A percentile compares a stretch with the other conserved stretches of the same genome.
Conservation (phyloP, 371 early-diverging fungal species). For the Mucor indicus region DNA sequence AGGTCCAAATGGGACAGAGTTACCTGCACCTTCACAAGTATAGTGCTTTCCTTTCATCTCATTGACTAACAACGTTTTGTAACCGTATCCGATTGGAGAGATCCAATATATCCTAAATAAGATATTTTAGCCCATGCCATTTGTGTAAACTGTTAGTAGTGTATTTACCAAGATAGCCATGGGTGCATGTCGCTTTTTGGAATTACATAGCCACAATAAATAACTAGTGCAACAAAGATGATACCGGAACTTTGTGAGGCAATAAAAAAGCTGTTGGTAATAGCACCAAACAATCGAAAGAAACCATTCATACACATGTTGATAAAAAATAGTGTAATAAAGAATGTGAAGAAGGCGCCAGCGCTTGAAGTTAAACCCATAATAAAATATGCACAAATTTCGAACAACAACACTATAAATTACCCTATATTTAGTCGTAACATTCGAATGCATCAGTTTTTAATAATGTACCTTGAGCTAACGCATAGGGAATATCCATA, state of each 20-base stretch:
- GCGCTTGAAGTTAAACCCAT: conserved; percentile 48
- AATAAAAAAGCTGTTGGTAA: conserved; percentile 49
- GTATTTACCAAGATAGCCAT: conserved; percentile 66
- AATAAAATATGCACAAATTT: conserved; percentile 59
- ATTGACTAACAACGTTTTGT: conserved; percentile 63
- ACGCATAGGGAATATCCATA: conserved; percentile 34
- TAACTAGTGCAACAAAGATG: conserved; percentile 47
- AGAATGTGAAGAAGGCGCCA: conserved; percentile 52
- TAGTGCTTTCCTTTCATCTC: conserved; percentile 56
- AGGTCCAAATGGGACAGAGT: conserved; percentile 38
- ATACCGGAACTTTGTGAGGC: conserved; percentile 56
- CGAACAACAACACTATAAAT: conserved; percentile 37
- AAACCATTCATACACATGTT: conserved; percentile 56
- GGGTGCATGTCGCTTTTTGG: conserved; percentile 62
- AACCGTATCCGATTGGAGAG: conserved; percentile 65
- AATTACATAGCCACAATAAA: conserved; percentile 64
- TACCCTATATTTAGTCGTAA: conserved; percentile 10
- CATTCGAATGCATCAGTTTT: no score
- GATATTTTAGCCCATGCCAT: no score
- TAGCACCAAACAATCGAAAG: conserved; percentile 33
- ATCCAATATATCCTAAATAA: conserved; percentile 75
- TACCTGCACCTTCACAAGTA: conserved; percentile 31
- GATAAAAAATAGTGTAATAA: conserved; percentile 39
- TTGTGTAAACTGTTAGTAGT: no score
- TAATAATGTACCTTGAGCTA: conserved; percentile 24